A percentile compares a stretch with the other conserved stretches of the same genome.
These are phyloP conservation scores for Trichoderma harzianum DNA, from an alignment of 2,329 filamentous ascomycete genomes.

Conservation along the genomic window DNA sequence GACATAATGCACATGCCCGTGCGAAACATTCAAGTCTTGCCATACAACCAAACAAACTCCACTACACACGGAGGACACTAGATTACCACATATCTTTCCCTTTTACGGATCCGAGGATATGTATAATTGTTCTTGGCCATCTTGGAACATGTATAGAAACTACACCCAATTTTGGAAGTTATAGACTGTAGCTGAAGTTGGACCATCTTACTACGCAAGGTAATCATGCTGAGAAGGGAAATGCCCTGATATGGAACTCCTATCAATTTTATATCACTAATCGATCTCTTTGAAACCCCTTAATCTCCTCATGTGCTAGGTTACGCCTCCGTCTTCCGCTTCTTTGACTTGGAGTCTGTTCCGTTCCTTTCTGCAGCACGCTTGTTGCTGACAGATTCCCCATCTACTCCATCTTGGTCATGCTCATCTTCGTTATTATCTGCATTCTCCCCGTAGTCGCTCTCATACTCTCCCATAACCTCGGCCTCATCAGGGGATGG, in stretches of 20 bases:
- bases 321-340: conserved; percentile 25
- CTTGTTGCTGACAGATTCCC: conserved; percentile 23
- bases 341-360: conserved; percentile 22
- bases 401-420: conserved; percentile 19
- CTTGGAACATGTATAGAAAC: background rate
- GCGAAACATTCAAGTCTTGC: conserved; percentile 35
- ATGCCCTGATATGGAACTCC: background rate
- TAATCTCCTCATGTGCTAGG: background rate
- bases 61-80: conserved; percentile 13
- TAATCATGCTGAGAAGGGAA: background rate
- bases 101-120: background rate
- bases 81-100: background rate
- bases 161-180: background rate
- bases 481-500: conserved; percentile 32
- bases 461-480: conserved; percentile 36
- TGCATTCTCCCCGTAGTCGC: conserved; percentile 33
- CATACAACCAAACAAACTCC: conserved; percentile 30
- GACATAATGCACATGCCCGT: conserved; percentile 35
- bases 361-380: conserved; percentile 22
- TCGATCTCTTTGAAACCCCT: background rate
- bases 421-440: conserved; percentile 30
- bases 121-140: background rate
- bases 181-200: background rate
- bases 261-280: too few relatives aligned
- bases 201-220: background rate